Conservation (phyloP, 495 filamentous ascomycete species). For the Penicillium lividum region DNA sequence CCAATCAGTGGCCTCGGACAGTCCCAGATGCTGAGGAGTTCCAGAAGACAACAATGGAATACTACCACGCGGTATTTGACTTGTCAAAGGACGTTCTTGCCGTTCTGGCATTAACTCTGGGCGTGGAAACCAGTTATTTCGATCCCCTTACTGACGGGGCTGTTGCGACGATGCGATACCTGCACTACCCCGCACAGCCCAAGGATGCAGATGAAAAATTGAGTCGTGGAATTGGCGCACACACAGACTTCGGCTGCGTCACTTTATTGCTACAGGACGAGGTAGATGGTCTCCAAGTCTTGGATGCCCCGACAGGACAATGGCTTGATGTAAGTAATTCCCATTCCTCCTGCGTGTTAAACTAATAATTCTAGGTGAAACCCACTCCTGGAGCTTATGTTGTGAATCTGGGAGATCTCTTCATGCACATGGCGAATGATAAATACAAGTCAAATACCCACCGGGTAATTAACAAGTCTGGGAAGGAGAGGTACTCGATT, state of each 20-base stretch:
- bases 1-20: slow-evolving; percentile 51
- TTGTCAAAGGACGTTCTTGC: slow-evolving; percentile 35
- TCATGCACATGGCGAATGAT: slow-evolving; percentile 64
- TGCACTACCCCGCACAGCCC: slow-evolving; percentile 45
- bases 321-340: slow-evolving; percentile 40
- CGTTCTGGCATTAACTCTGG: slow-evolving; percentile 32
- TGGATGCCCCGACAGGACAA: slow-evolving; percentile 46
- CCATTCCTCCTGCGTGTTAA: neutral
- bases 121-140: slow-evolving; percentile 37
- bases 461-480: slow-evolving; percentile 51
- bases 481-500: slow-evolving; percentile 57
- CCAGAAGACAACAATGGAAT: slow-evolving; percentile 47
- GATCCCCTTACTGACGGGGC: slow-evolving; percentile 31
- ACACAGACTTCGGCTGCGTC: slow-evolving; percentile 48
- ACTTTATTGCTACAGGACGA: slow-evolving; percentile 51
- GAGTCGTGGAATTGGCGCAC: slow-evolving; percentile 47
- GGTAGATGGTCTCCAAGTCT: slow-evolving; percentile 51
- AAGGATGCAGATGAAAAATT: slow-evolving; percentile 43
- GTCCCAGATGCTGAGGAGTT: slow-evolving; percentile 46
- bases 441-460: slow-evolving; percentile 56
- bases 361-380: slow-evolving; percentile 33
- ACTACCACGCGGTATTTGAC: slow-evolving; percentile 42
- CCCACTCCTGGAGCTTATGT: slow-evolving; percentile 52
- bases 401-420: slow-evolving; percentile 57
- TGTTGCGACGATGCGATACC: slow-evolving; percentile 46